Evolutionary conservation across 1,284 basidiomycete genomes (phyloP).

Genomic region (Mycosarcoma maydis): DNA sequence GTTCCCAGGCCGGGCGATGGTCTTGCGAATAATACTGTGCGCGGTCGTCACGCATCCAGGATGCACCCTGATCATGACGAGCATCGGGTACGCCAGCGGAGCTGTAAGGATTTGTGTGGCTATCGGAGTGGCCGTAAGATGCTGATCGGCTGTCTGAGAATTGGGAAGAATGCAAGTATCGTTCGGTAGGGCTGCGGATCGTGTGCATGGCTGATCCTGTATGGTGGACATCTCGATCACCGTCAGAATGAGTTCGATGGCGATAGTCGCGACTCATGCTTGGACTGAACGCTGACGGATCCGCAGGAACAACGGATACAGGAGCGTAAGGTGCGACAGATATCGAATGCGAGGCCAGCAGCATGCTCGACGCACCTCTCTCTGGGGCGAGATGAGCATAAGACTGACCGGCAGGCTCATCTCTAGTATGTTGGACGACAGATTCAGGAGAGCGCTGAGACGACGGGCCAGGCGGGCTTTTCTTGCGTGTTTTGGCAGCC

Average conservation of each 20-base stretch:
- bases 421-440: conserved; percentile 7
- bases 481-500: conserved; percentile 26
- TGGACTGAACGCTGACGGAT: conserved; percentile 8
- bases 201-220: conserved; percentile 1
- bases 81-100: conserved; percentile 4
- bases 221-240: conserved; percentile 17
- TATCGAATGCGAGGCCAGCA: conserved; percentile 26
- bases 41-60: conserved; percentile 15
- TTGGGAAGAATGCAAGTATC: conserved; percentile 12
- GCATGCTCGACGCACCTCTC: neutral
- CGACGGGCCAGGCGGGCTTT: conserved; percentile 18
- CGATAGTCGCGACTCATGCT: conserved; percentile 8
- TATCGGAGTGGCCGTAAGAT: conserved; percentile 1
- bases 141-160: conserved; percentile 3
- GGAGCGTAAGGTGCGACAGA: neutral
- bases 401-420: conserved; percentile 1
- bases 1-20: conserved; percentile 8
- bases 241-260: conserved; percentile 33
- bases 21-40: conserved; percentile 14
- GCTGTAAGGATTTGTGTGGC: conserved; percentile 14
- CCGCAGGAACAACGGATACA: neutral
- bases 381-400: conserved; percentile 1
- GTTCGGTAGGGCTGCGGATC: conserved; percentile 24
- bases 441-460: conserved; percentile 26
- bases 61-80: conserved; percentile 4